Evolutionary conservation across 345 rosid genomes (phyloP), one percentile per base, ranked within the genome.

Genomic region (Linum trigynum): DNA sequence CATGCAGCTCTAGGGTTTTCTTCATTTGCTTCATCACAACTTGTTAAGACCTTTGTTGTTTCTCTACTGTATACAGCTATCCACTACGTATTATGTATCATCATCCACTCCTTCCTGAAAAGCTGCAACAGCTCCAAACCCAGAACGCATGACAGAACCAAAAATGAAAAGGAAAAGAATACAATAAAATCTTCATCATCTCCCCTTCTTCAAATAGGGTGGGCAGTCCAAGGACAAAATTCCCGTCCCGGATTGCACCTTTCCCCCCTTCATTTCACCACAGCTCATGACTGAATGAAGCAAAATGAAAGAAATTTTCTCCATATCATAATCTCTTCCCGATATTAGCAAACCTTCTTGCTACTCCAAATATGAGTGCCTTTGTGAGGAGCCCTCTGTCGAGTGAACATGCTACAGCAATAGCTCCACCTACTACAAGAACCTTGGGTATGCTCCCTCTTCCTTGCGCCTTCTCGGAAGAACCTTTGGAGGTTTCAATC

Each of bases 371-470:
- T 65, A 94, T 84, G 39, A 90, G 81, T 0, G 99, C 99, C 84
- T 94, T 94, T 6, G 96, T 94, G 75, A 90, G 68, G 67, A 94
- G 86, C 16, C 99, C 99, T 66, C 86, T 81, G 71, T 94, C 99
- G 38, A 94, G 78, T 32, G 80, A 73, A 77, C 95, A 94, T 1
- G 99, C 97, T 39, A 94, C 79, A 60, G 84, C 96, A 60, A 94
- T 67, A n/a, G 95, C 99, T 69, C 99, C 99, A 17, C 97, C 97
- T 4, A 94, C 72, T 23, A 86, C 72, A 23, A 90, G 64, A 43
- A 90, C 75, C 81, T 66, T 94, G 6, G 95, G 95, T 42, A 94
- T 77, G 73, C 67, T 85, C 67, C 76, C 71, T 23, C 84, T 87
- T 23, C 32, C 32, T 0, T 51, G 23, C 0, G 74, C 82, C 69